Base-by-base conservation (phyloP, 495 filamentous ascomycete genomes). In the Thermochaetoides thermophila region DNA sequence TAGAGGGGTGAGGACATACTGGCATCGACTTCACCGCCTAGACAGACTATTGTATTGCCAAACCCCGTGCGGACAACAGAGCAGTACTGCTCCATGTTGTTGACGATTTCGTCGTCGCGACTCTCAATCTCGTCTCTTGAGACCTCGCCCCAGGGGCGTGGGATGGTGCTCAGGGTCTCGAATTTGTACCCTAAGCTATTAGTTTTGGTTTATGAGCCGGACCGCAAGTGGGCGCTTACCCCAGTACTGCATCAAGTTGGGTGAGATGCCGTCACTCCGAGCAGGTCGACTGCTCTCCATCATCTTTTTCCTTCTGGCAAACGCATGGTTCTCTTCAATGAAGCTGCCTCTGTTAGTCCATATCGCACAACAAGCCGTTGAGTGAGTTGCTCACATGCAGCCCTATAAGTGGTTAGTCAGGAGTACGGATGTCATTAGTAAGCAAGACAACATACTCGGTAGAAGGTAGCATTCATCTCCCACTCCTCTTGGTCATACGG, bases 1-100 rank as follows among this genome's bases (percentile, higher is more conserved):
- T 15, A 17, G 11, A 5, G 12, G 4, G n/a, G 29, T 9, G 14
- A 8, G 15, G 21, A 58, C 71, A 37, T 69, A 79, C 81, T 66
- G 1, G 81, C 83, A 58, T 99, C 89, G 7, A 99, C 87, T 54
- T 99, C 89, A 6, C 89, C 89, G n/a, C 84, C 89, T 2, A 97
- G 59, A 21, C 92, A 60, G 38, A 96, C 46, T 10, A 63, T 64
- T 0, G 67, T 59, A 31, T 71, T 73, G 0, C 84, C 86, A 35
- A 95, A 76, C 4, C 81, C 81, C 0, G 85, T 94, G 14, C 74
- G 74, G 11, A 91, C 85, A 10, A 97, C 73, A 1, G 84, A 93
- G 54, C 89, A 97, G 57, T 92, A 94, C 43, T 95, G 89, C 6
- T 80, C 78, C 41, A 84, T 68, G 48, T 96, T 96, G 45, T 73